Base-by-base conservation (phyloP, 805 yeast species). In the Saturnispora mendoncae region DNA sequence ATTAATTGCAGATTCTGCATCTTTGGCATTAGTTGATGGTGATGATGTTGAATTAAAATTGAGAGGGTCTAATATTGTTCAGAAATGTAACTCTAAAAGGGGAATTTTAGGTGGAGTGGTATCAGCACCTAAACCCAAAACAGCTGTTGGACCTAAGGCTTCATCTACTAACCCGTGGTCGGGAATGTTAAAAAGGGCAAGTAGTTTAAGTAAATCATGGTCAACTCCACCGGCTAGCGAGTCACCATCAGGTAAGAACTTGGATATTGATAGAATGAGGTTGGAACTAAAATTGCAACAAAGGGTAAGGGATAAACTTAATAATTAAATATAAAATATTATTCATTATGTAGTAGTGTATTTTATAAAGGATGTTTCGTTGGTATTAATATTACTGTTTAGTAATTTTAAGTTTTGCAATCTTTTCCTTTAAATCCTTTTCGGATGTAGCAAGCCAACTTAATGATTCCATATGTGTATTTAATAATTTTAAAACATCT, bases 381-480 rank as follows among this genome's bases (percentile, higher is more conserved):
- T 31, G 19, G 21, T 27, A 19, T 18, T 19, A 25, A 18, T 24
- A 32, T 24, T 38, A 46, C 14, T 33, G 33, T 25, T 41, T 42
- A 1, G 44, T 35, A 10, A 28, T 52, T 33, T 52, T 58, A 29
- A 68, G 46, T 39, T 58, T 56, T 28, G 70, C 74, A 45, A 92
- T 59, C 59, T 84, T 82, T 28, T 73, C 71, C 56, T 81, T 84
- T 51, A 92, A 68, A 19, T 66, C 66, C 15, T 70, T 70, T 39
- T 94, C 85, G 47, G 79, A 75, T 47, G 71, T 72, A 55, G 92
- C 95, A 43, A 92, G 74, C 70, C 88, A 87, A 57, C 80, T 86
- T 62, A 92, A 71, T 47, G 94, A 85, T 47, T 88, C 92, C 60
- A 92, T 67, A 60, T 92, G 97, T 35, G 85, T 76, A 57, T 90